Conservation (phyloP, 495 filamentous ascomycete species). For the Aspergillus homomorphus region DNA sequence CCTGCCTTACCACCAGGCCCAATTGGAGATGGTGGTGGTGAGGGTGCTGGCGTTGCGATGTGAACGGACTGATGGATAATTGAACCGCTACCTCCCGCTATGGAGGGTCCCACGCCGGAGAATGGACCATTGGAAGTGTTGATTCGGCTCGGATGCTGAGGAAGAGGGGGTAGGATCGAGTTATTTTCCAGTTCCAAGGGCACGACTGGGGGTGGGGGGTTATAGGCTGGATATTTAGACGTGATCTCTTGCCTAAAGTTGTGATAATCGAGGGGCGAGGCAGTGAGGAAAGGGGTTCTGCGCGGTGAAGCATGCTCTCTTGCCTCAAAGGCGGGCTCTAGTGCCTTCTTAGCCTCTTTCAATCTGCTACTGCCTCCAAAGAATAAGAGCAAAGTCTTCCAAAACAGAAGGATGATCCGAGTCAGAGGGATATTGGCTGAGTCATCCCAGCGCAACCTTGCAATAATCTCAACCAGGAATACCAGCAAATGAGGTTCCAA, state of each 20-base stretch:
- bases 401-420: slow-evolving; percentile 74
- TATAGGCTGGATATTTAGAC: slow-evolving; percentile 97
- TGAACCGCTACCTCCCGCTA: slow-evolving; percentile 56
- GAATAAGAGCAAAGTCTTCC: slow-evolving; percentile 84
- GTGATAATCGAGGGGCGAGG: slow-evolving; percentile 94
- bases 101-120: slow-evolving; percentile 39
- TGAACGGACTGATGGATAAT: slow-evolving; percentile 96
- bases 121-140: slow-evolving; percentile 40
- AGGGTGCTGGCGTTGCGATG: slow-evolving; percentile 96
- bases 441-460: slow-evolving; percentile 87
- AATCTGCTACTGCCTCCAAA: slow-evolving; percentile 76
- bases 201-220: slow-evolving; percentile 78
- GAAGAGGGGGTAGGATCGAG: slow-evolving; percentile 82
- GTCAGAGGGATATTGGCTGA: slow-evolving; percentile 58
- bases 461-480: slow-evolving; percentile 69
- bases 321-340: slow-evolving; percentile 37
- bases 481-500: slow-evolving; percentile 68
- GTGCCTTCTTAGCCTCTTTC: slow-evolving; percentile 63
- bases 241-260: slow-evolving; percentile 94
- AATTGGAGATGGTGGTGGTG: slow-evolving; percentile 88
- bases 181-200: slow-evolving; percentile 87
- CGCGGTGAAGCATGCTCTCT: slow-evolving; percentile 34
- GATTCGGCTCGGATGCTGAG: slow-evolving; percentile 62
- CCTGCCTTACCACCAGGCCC: slow-evolving; percentile 85
- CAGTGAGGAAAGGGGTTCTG: slow-evolving; percentile 65